Evolutionary conservation across 495 filamentous ascomycete genomes (phyloP), one percentile per base, ranked within the genome.

Genomic region (Penicillium egyptiacum): DNA sequence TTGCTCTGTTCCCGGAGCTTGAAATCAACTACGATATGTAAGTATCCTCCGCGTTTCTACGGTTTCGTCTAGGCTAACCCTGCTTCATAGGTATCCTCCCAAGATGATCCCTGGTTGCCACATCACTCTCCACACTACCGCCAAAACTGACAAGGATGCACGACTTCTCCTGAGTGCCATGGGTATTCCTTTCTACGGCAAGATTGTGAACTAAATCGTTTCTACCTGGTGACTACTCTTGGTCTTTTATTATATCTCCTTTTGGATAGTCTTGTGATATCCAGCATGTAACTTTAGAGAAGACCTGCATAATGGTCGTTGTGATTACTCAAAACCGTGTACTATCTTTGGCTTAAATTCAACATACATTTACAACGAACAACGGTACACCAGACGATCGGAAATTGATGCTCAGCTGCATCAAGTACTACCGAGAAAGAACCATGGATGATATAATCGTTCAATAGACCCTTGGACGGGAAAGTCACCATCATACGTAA

Each of bases 71-170:
- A 19, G 26, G 23, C 60, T 69, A 63, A 71, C 20, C 11, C 7
- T 50, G 35, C 2, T 52, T 40, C 33, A 25, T 19, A 83, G 80
- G 79, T 96, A 95, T 68, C 91, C 91, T 20, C 82, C 89, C 23
- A 91, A 88, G 77, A 93, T 96, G 92, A 89, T 98, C 47, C 91
- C 94, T 5, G 92, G 91, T 65, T 88, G 89, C 72, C 85, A 95
- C 61, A 82, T 98, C 53, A 89, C 86, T 33, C 70, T 96, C 53
- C 90, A 96, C 72, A 98, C 94, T 5, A 83, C 88, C 33, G 94
- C 94, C 41, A 91, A 79, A 19, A 95, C 88, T 17, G 92, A 98
- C 66, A 86, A 86, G 64, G 93, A 98, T 66, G 95, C 91, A n/a
- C 83, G 89, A 59, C 67, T 98, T 56, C 79, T 98, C 53, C 80